These are phyloP conservation scores for Xylariaceae sp. DNA, from an alignment of 2,329 filamentous ascomycete genomes.

Conservation along the genomic window DNA sequence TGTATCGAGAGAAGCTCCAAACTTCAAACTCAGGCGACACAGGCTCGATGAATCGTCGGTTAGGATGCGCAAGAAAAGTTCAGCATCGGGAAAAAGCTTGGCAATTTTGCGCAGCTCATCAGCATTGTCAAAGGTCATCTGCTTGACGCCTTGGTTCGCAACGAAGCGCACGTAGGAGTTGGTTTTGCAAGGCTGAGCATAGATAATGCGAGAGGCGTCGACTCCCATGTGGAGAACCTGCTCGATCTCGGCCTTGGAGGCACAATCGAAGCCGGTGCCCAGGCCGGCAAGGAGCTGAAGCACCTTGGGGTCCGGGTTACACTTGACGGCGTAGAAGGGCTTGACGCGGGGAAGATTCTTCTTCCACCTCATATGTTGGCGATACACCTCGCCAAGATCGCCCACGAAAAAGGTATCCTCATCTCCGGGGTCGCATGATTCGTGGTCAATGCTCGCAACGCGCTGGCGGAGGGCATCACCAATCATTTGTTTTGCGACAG, in stretches of 20 bases:
- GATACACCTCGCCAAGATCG: constrained; percentile 97
- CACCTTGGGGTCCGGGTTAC: constrained; percentile 92
- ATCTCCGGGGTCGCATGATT: constrained; percentile 87
- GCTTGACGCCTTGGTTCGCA: constrained; percentile 81
- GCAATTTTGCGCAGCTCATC: constrained; percentile 99
- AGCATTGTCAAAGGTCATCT: constrained; percentile 99
- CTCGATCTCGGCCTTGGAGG: constrained; percentile 97
- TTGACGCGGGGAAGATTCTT: constrained; percentile 88
- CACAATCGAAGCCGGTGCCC: constrained; percentile 96
- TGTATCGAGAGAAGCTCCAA: constrained; percentile 86
- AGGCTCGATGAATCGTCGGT: constrained; percentile 95
- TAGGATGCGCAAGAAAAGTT: constrained; percentile 91
- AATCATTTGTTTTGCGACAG: constrained; percentile 78
- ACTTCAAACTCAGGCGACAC: constrained; percentile 96
- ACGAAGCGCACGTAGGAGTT: constrained; percentile 96
- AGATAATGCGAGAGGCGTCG: constrained; percentile 91
- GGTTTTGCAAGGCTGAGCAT: constrained; percentile 99
- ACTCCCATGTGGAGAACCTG: constrained; percentile 83
- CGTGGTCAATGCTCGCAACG: constrained; percentile 82
- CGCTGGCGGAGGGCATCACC: constrained; percentile 85
- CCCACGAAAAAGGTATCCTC: constrained; percentile 99
- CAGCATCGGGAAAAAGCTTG: constrained; percentile 84
- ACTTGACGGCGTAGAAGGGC: constrained; percentile 99
- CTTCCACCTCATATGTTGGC: constrained; percentile 98
- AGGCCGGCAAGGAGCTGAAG: constrained; percentile 85